Conservation (phyloP, 257 asterid genomes). For the Penstemon newberryi region DNA sequence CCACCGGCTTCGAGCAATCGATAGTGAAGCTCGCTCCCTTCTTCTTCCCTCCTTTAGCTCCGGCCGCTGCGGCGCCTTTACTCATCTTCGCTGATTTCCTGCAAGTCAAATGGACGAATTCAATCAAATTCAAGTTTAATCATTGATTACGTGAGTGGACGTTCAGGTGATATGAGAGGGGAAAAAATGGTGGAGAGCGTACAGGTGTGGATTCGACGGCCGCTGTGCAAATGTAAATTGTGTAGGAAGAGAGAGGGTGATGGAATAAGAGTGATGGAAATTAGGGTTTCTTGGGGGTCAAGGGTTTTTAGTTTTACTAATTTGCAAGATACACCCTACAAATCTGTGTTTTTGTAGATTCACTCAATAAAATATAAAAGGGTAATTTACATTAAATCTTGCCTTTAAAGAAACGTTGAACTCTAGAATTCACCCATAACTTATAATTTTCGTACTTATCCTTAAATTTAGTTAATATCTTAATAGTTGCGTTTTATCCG, state of each 20-base stretch:
- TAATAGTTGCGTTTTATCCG: too few species aligned
- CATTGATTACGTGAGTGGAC: too few species aligned
- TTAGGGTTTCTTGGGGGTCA: neutral
- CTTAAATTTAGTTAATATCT: too few species aligned
- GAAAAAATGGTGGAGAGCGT: neutral
- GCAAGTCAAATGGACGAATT: constrained; percentile 23
- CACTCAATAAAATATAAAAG: too few species aligned
- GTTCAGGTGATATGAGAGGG: neutral
- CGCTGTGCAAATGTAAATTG: neutral
- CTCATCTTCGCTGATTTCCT: constrained; percentile 54
- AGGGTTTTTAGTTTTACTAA: neutral
- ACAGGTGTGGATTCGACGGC: constrained; percentile 1
- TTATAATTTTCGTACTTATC: too few species aligned
- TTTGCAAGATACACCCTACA: too few species aligned
- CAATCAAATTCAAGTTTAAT: neutral
- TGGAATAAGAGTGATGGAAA: neutral
- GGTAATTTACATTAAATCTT: too few species aligned
- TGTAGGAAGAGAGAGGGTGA: neutral
- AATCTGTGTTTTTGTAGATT: too few species aligned
- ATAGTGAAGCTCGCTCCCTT: constrained; percentile 53
- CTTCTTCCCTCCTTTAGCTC: constrained; percentile 70
- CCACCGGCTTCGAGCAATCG: constrained; percentile 66
- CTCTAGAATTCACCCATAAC: too few species aligned
- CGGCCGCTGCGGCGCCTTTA: constrained; percentile 48
- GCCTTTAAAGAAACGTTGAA: too few species aligned